Evolutionary conservation across 2,329 filamentous ascomycete genomes (phyloP).

Genomic region (Diplocarpon mali): DNA sequence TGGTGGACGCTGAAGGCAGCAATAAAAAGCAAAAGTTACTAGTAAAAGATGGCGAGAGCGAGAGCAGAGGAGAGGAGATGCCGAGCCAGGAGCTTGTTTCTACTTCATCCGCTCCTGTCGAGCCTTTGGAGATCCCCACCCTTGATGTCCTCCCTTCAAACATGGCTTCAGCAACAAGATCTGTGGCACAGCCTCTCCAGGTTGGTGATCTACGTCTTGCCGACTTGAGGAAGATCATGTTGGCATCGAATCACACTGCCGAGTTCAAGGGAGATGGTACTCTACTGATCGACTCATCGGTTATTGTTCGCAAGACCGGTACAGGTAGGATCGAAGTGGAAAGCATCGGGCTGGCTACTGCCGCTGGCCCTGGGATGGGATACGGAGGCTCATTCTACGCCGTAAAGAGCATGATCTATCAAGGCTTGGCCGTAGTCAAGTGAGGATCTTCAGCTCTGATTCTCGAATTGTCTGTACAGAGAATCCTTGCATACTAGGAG

Average conservation of each 20-base stretch:
- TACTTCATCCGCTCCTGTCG: slow-evolving; percentile 7
- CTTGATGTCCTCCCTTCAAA: slow-evolving; percentile 41
- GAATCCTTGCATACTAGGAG: slow-evolving; percentile 5
- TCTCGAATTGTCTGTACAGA: background rate
- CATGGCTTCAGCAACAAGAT: slow-evolving; percentile 61
- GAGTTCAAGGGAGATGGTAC: slow-evolving; percentile 93
- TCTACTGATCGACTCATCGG: slow-evolving; percentile 75
- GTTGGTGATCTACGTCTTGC: slow-evolving; percentile 87
- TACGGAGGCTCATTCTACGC: slow-evolving; percentile 66
- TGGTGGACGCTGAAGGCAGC: slow-evolving; percentile 30
- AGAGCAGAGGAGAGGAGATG: slow-evolving; percentile 30
- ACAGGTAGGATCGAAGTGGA: slow-evolving; percentile 86
- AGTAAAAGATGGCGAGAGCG: slow-evolving; percentile 33
- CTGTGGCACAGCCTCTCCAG: slow-evolving; percentile 77
- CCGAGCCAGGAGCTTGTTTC: slow-evolving; percentile 13
- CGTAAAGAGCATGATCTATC: slow-evolving; percentile 85
- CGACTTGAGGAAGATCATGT: slow-evolving; percentile 77
- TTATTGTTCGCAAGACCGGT: slow-evolving; percentile 79
- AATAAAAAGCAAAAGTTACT: slow-evolving; percentile 34
- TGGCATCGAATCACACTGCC: slow-evolving; percentile 68
- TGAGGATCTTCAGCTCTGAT: slow-evolving; percentile 25
- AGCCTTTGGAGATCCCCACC: slow-evolving; percentile 17
- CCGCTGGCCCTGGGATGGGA: slow-evolving; percentile 30
- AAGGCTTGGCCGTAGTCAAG: slow-evolving; percentile 82
- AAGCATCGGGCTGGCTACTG: slow-evolving; percentile 47